Evolutionary conservation across 371 early-diverging fungal genomes (phyloP).

Genomic region (Sporodiniella umbellata): DNA sequence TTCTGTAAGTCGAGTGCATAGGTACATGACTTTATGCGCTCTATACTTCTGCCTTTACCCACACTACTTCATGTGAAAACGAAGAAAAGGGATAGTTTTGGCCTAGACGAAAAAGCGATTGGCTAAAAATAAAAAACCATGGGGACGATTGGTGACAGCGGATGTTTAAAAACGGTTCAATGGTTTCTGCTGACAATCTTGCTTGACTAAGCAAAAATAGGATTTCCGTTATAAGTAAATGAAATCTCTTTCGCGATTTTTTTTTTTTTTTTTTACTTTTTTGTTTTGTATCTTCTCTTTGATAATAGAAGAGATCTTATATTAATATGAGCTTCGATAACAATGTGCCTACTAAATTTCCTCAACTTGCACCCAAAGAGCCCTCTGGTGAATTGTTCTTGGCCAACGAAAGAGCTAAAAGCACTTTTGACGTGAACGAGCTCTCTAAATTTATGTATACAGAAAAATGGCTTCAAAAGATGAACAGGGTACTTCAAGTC

Average conservation of each 20-base stretch:
- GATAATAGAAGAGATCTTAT: too few species aligned
- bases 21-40: too few species aligned
- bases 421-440: slow-evolving; percentile 51
- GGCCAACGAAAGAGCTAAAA: slow-evolving; percentile 56
- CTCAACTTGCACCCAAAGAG: slow-evolving; percentile 47
- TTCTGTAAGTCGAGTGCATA: too few species aligned
- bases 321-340: slow-evolving; percentile 27
- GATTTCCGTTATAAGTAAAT: not conserved
- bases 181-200: not conserved
- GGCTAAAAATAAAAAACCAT: too few species aligned
- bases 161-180: not conserved
- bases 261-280: slow-evolving; percentile 1
- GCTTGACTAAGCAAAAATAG: not conserved
- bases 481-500: slow-evolving; percentile 43
- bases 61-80: too few species aligned
- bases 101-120: too few species aligned
- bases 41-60: too few species aligned
- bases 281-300: not conserved
- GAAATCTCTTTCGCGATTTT: not conserved
- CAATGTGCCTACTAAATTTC: slow-evolving; percentile 46
- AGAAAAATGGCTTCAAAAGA: slow-evolving; percentile 42
- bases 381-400: slow-evolving; percentile 59
- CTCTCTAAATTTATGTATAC: slow-evolving; percentile 51
- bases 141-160: too few species aligned
- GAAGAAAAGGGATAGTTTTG: too few species aligned